A percentile compares a stretch with the other conserved stretches of the same genome.
Conservation (phyloP, 176 grass and related monocot genomes). For the Carex scoparia region DNA sequence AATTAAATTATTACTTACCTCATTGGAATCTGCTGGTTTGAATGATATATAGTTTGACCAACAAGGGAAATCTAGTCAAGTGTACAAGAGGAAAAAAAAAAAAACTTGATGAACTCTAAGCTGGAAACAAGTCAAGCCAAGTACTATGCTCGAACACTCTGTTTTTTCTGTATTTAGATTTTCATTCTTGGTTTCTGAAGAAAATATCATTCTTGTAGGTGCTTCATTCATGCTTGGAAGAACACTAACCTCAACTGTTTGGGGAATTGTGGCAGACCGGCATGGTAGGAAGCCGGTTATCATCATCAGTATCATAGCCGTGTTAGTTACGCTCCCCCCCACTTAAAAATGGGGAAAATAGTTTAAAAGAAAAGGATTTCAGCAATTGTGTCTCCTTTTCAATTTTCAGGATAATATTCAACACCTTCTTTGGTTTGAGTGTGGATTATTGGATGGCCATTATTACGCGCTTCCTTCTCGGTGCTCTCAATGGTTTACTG, state of each 20-base stretch:
- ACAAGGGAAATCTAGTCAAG: not conserved
- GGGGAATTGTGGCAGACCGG: conserved; percentile 72
- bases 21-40: not conserved
- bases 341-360: not conserved
- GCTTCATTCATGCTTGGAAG: conserved; percentile 94
- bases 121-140: not conserved
- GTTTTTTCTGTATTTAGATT: not conserved
- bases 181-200: not conserved
- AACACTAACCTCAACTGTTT: conserved; percentile 73
- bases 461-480: conserved; percentile 52
- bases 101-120: not conserved
- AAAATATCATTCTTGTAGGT: conserved; percentile 39
- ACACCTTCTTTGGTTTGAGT: conserved; percentile 58
- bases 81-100: not conserved
- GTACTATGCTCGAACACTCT: not conserved
- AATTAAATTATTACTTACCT: not conserved
- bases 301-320: conserved; percentile 56
- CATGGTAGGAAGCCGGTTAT: conserved; percentile 88
- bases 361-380: not conserved
- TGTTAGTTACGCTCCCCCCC: conserved; percentile 47
- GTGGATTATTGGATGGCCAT: conserved; percentile 60
- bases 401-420: conserved; percentile 48
- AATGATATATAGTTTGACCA: not conserved
- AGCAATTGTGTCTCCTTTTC: not conserved
- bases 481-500: conserved; percentile 52